phyloP scores from a whole-genome alignment of 805 yeast genomes.

The Yarrowia phangngaensis region DNA sequence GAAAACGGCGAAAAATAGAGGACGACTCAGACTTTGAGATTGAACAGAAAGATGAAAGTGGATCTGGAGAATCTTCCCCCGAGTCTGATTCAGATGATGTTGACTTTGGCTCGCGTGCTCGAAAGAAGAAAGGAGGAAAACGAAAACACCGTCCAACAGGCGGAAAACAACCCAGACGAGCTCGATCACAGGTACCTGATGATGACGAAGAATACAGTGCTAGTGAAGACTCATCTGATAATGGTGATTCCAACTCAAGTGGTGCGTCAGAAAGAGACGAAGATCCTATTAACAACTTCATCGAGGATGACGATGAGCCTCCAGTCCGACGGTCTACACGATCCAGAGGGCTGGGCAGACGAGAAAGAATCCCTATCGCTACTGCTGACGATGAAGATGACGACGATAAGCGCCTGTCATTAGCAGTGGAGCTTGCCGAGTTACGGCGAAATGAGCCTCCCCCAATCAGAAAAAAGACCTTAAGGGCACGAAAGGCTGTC shows the following conservation, averaged over 20 bases:
- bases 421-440: conserved; percentile 32
- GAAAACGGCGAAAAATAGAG: conserved; percentile 19
- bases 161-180: conserved; percentile 9
- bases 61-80: conserved; percentile 18
- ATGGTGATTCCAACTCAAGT: conserved; percentile 6
- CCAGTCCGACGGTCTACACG: conserved; percentile 9
- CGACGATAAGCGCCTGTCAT: conserved; percentile 15
- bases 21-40: conserved; percentile 15
- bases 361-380: conserved; percentile 8
- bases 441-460: conserved; percentile 44
- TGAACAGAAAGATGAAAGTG: conserved; percentile 1
- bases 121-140: conserved; percentile 15
- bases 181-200: conserved; percentile 21
- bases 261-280: conserved; percentile 10
- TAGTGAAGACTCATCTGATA: conserved; percentile 12
- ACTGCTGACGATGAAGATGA: conserved; percentile 29
- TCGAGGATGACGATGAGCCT: conserved; percentile 18
- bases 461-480: conserved; percentile 41
- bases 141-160: conserved; percentile 5
- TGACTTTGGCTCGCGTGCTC: conserved; percentile 7
- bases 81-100: conserved; percentile 16
- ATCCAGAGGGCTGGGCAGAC: conserved; percentile 9
- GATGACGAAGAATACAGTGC: conserved; percentile 21
- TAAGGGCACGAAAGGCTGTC: conserved; percentile 66
- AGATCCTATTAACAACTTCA: conserved; percentile 22